Conservation (phyloP, 2,329 filamentous ascomycete genomes). For the Neocatenulostroma microsporum region DNA sequence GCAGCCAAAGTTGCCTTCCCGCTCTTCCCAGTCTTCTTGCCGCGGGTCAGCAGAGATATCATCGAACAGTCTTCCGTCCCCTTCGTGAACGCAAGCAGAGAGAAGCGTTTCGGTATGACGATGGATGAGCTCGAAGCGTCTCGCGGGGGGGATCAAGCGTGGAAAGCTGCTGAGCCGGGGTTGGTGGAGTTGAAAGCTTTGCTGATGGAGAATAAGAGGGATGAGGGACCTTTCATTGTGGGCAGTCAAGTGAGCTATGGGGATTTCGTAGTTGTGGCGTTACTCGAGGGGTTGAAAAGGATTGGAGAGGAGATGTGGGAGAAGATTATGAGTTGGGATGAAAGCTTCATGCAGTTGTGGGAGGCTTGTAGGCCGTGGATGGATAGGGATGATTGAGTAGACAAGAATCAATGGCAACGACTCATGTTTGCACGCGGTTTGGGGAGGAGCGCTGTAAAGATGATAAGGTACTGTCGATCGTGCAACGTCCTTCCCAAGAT, state of each 20-base stretch:
- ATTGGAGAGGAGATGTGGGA: constrained; percentile 16
- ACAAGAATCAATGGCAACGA: no score
- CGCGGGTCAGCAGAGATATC: constrained; percentile 12
- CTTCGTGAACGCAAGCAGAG: constrained; percentile 11
- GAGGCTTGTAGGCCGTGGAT: constrained; percentile 16
- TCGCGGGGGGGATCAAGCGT: constrained; percentile 22
- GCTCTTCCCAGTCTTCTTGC: constrained; percentile 16
- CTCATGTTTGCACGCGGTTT: no score
- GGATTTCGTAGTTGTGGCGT: constrained; percentile 18
- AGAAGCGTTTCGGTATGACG: constrained; percentile 14
- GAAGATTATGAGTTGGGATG: constrained; percentile 2
- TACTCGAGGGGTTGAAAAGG: constrained; percentile 15
- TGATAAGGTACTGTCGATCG: no score
- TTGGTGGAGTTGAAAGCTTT: constrained; percentile 12
- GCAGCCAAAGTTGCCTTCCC: constrained; percentile 16
- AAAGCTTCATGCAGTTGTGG: constrained; percentile 10
- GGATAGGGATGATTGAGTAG: constrained; percentile 10
- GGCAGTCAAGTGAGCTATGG: constrained; percentile 19
- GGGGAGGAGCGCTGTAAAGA: no score
- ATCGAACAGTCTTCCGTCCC: constrained; percentile 22
- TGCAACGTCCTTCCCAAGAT: no score
- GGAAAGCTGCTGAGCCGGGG: constrained; percentile 15
- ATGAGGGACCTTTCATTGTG: constrained; percentile 20
- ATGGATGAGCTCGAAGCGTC: constrained; percentile 23
- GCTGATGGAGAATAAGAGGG: constrained; percentile 15